phyloP scores from a whole-genome alignment of 2,329 filamentous ascomycete species.

The Pyrenophora tritici-repentis region DNA sequence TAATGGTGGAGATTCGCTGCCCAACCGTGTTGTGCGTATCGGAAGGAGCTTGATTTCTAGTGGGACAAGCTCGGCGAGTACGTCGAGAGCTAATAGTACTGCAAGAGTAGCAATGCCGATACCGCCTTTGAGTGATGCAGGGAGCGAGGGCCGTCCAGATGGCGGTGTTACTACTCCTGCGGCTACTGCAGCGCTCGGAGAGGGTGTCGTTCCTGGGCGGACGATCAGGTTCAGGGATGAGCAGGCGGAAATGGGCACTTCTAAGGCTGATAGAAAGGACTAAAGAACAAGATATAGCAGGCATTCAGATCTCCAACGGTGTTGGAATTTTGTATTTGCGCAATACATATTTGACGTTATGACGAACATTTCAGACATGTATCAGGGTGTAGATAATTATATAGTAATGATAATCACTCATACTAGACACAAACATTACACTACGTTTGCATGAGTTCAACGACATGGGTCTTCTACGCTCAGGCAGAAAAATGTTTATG shows the following conservation, averaged over 20 bases:
- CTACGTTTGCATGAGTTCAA: no score
- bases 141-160: not conserved
- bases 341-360: no score
- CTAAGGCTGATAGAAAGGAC: not conserved
- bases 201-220: constrained; percentile 19
- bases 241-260: not conserved
- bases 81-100: constrained; percentile 2
- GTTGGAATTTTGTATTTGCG: no score
- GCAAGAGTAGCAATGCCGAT: not conserved
- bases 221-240: constrained; percentile 42
- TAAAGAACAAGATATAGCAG: not conserved
- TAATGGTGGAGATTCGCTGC: constrained; percentile 28
- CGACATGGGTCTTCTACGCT: no score
- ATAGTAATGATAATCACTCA: no score
- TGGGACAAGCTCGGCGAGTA: constrained; percentile 14
- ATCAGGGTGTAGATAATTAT: no score
- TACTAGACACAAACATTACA: no score
- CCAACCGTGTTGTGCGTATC: constrained; percentile 40
- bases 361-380: no score
- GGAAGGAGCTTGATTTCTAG: constrained; percentile 42
- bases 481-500: no score
- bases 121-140: not conserved
- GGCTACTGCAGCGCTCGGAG: not conserved
- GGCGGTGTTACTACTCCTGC: not conserved
- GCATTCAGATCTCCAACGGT: no score